A percentile compares a stretch with the other conserved stretches of the same genome.
phyloP scores from a whole-genome alignment of 106 monocot genomes.

The Amphibolis antarctica region DNA sequence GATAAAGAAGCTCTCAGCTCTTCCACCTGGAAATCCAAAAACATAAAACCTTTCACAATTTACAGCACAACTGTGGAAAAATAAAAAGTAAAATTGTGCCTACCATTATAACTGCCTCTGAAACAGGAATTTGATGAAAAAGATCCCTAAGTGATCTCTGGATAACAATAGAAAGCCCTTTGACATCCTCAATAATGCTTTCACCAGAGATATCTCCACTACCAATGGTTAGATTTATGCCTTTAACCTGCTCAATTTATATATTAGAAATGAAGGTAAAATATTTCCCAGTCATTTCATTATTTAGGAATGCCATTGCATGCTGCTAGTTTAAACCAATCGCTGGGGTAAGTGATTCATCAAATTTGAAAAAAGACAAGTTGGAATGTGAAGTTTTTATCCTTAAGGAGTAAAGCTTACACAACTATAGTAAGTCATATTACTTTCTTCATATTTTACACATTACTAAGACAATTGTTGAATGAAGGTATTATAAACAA shows the following conservation, averaged over 20 bases:
- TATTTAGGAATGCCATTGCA: no score
- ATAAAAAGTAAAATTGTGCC: not conserved
- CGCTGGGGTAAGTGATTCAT: no score
- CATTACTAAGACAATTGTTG: no score
- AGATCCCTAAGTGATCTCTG: constrained; percentile 80
- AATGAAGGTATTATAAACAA: no score
- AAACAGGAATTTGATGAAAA: constrained; percentile 64
- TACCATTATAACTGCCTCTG: constrained; percentile 61
- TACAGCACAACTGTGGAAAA: not conserved
- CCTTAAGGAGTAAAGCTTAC: no score
- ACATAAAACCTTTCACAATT: not conserved
- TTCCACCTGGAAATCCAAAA: constrained; percentile 36
- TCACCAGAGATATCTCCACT: constrained; percentile 45
- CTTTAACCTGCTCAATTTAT: constrained; percentile 42
- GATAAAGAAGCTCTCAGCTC: constrained; percentile 73
- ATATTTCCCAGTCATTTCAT: no score
- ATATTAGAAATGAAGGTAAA: no score
- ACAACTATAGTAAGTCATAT: no score
- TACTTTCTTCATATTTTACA: no score
- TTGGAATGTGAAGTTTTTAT: no score
- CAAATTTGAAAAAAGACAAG: no score
- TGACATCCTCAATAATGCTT: constrained; percentile 86
- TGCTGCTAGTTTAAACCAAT: no score
- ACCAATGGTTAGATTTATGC: constrained; percentile 82
- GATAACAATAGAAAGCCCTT: constrained; percentile 71